Base-by-base conservation (phyloP, 345 rosid genomes). In the Syzygium aromaticum region DNA sequence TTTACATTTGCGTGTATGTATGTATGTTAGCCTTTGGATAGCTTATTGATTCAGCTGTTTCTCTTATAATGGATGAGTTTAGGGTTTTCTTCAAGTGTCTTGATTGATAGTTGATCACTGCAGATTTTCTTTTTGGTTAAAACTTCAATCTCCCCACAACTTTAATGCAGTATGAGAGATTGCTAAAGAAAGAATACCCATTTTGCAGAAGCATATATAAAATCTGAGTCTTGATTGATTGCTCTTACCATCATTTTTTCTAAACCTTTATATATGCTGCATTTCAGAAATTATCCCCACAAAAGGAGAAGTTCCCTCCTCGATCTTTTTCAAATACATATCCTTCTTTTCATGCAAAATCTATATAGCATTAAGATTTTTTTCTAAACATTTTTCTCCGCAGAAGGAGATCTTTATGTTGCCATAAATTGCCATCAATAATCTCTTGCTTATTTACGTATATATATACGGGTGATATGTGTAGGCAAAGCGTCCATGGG, bases 401-500 rank as follows among this genome's bases (percentile, higher is more conserved):
- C 38, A 13, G 77, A 28, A 64, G 77, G 77, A 64, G 77, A 64
- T 28, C 77, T 30, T 30, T 64, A 64, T 16, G 77, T 64, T 30
- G 43, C 77, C 40, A 7, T 30, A 52, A 25, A 14, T 64, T 27
- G 51, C 53, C 30, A 46, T 46, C 17, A 46, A 28, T 7, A 46
- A 49, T 82, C 8, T 40, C 21, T 22, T 82, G 30, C 53, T 40
- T 43, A 22, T 82, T 43, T 46, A 82, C 21, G 28, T 82, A 21
- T 82, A 17, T 82, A 17, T 82, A 22, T 82, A 51, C 56, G 21
- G 9, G 22, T 30, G 77, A 28, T 3, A 64, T 67, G 80, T 19
- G 25, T 67, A 86, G 87, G 84, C 22, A 77, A 86, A 54, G 87
- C 87, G 56, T 86, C 87, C 84, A 86, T 86, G 87, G 87, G 87